phyloP scores from a whole-genome alignment of 2,329 filamentous ascomycete species.

The Lachnellula arida region DNA sequence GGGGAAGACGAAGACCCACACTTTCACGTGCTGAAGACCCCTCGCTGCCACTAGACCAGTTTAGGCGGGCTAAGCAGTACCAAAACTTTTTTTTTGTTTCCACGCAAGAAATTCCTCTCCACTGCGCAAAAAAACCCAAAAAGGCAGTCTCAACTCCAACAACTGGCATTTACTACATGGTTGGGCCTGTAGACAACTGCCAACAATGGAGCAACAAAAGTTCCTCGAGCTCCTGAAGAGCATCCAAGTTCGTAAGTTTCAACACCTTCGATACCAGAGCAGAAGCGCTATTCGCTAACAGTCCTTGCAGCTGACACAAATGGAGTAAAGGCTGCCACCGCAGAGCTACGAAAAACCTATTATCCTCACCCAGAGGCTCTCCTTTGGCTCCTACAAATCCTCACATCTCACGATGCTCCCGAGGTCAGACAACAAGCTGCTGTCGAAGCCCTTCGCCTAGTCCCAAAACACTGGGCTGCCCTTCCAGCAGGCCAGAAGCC shows the following conservation, averaged over 20 bases:
- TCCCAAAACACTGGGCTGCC: constrained; percentile 79
- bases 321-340: constrained; percentile 83
- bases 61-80: background rate
- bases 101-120: background rate
- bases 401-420: constrained; percentile 67
- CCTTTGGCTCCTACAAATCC: constrained; percentile 79
- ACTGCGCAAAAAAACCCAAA: constrained; percentile 1
- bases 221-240: constrained; percentile 84
- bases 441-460: constrained; percentile 80
- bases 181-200: constrained; percentile 1
- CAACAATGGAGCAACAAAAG: constrained; percentile 71
- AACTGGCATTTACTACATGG: background rate
- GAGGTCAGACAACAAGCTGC: constrained; percentile 77
- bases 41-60: background rate
- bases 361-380: constrained; percentile 83
- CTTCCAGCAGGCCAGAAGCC: constrained; percentile 72
- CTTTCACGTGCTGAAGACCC: too few species aligned
- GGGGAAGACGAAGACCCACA: too few species aligned
- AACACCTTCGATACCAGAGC: background rate
- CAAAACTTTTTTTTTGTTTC: constrained; percentile 2
- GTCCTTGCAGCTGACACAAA: constrained; percentile 70
- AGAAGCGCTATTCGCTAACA: constrained; percentile 19
- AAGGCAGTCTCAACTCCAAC: background rate
- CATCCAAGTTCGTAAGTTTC: constrained; percentile 74
- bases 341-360: constrained; percentile 87